Evolutionary conservation across 805 yeast genomes (phyloP), one percentile per base, ranked within the genome.

Genomic region (Crinitomyces ghanaensis): DNA sequence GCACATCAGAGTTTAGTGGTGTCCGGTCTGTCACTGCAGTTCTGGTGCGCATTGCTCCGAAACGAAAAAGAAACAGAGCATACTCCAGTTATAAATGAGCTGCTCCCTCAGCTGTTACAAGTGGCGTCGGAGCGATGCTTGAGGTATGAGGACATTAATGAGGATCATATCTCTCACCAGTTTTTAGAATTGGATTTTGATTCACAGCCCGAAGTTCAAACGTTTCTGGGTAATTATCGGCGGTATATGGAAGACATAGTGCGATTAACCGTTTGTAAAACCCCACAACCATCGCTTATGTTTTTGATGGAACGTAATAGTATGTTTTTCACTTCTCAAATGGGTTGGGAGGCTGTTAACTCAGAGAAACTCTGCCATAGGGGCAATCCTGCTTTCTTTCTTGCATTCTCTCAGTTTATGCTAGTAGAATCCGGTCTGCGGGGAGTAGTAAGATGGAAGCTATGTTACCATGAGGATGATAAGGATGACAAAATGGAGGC

Each of bases 391-490:
- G 46, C 53, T 3, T 81, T 72, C 50, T 67, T 79, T 27, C 68
- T 74, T 39, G 91, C 93, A 0, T 68, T 77, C 34, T 72, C 93
- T 0, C 95, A 85, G 51, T 74, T 91, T 40, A 77, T 75, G 50
- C 73, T 85, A 17, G 82, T 85, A 18, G 97, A 88, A 55, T 78
- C 94, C 22, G 78, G 93, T 44, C 72, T 91, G 21, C 70, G 94
- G 39, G 98, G 97, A 23, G 77, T 93, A 16, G 76, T 91, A 8
- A 71, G 99, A 50, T 93, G 99, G 98, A 74, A 83, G 47, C 74
- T 84, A 12, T 88, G 96, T 95, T 85, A 83, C 47, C 72, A 74
- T 5, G 67, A 63, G 4, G 67, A 67, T 16, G 67, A 66, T 28
- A 66, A 67, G 36, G 76, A 74, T 32, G 63, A 53, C 72, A 34